phyloP scores from a whole-genome alignment of 2,329 filamentous ascomycete genomes.

The Colletotrichum falcatum region DNA sequence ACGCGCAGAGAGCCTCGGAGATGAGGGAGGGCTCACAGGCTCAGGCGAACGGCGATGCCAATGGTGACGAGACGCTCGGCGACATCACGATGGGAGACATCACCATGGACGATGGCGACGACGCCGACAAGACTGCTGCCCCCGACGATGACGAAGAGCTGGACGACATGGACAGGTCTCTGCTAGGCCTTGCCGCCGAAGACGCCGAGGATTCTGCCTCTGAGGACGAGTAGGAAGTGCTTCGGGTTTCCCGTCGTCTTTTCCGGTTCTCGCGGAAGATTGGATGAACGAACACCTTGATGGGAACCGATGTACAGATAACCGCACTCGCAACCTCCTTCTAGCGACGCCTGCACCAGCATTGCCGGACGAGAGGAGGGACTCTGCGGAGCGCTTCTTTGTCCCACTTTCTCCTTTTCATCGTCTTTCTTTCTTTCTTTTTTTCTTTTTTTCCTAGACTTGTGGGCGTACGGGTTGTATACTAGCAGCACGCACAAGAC shows the following conservation, averaged over 20 bases:
- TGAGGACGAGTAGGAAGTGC: conserved; percentile 23
- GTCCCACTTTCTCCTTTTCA: neutral
- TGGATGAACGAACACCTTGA: neutral
- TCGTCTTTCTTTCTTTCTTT: neutral
- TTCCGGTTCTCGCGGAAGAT: neutral
- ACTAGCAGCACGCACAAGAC: conserved; percentile 26
- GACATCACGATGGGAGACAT: conserved; percentile 55
- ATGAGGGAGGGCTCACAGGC: conserved; percentile 19
- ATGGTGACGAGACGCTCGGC: conserved; percentile 48
- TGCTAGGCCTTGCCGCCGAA: conserved; percentile 36
- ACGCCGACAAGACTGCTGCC: conserved; percentile 44
- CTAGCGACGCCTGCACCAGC: neutral
- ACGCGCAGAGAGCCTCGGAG: conserved; percentile 48
- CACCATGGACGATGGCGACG: conserved; percentile 65
- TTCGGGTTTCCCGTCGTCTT: neutral
- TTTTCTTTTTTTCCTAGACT: conserved; percentile 19
- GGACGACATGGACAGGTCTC: conserved; percentile 50
- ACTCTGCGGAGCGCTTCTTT: neutral
- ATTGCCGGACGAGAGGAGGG: neutral
- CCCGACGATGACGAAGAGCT: conserved; percentile 53
- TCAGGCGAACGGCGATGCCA: conserved; percentile 50
- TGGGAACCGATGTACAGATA: neutral
- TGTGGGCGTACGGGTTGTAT: conserved; percentile 35
- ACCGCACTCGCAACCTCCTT: neutral
- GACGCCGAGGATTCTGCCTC: conserved; percentile 33